Percentiles rank a stretch among this genome's conserved stretches.
Evolutionary conservation across 1,284 basidiomycete species (phyloP).

Genomic region (Puccinia horiana): DNA sequence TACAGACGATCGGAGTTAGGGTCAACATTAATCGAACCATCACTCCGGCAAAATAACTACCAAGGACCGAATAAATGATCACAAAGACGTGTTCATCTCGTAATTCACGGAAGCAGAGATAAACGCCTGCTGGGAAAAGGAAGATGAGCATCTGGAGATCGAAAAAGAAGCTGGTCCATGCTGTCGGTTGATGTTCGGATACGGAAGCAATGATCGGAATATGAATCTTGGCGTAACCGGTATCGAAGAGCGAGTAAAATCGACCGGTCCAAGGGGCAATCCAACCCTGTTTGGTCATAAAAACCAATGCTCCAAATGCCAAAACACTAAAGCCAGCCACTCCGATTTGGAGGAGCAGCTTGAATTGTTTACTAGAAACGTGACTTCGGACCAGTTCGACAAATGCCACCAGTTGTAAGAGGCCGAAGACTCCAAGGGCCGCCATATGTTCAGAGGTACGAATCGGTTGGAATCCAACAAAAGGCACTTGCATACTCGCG

Average conservation of each 20-base stretch:
- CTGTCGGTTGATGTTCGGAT: slow-evolving; percentile 99
- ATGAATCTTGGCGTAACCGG: slow-evolving; percentile 94
- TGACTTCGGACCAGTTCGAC: slow-evolving; percentile 84
- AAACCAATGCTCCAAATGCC: slow-evolving; percentile 60
- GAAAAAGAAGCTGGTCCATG: slow-evolving; percentile 99
- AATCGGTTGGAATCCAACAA: slow-evolving; percentile 98
- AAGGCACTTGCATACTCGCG: slow-evolving; percentile 98
- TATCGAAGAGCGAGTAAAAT: slow-evolving; percentile 99
- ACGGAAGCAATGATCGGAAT: slow-evolving; percentile 99
- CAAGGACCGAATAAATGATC: slow-evolving; percentile 94
- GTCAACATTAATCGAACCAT: slow-evolving; percentile 97
- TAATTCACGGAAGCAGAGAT: slow-evolving; percentile 88
- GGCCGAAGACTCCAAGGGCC: slow-evolving; percentile 92
- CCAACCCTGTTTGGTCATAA: slow-evolving; percentile 86
- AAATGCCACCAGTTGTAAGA: slow-evolving; percentile 94
- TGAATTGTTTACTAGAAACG: slow-evolving; percentile 90
- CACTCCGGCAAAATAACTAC: slow-evolving; percentile 97
- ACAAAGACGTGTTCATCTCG: slow-evolving; percentile 98
- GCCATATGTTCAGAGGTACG: slow-evolving; percentile 98
- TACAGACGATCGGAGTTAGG: slow-evolving; percentile 87
- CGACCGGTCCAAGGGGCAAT: slow-evolving; percentile 99
- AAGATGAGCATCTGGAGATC: slow-evolving; percentile 97
- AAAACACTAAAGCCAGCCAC: slow-evolving; percentile 63
- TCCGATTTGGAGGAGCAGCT: slow-evolving; percentile 72
- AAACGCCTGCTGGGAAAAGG: slow-evolving; percentile 94